Evolutionary conservation across 108 stramenopile species (phyloP), one percentile per base, ranked within the genome.

Genomic region (Craspedostauros australis): DNA sequence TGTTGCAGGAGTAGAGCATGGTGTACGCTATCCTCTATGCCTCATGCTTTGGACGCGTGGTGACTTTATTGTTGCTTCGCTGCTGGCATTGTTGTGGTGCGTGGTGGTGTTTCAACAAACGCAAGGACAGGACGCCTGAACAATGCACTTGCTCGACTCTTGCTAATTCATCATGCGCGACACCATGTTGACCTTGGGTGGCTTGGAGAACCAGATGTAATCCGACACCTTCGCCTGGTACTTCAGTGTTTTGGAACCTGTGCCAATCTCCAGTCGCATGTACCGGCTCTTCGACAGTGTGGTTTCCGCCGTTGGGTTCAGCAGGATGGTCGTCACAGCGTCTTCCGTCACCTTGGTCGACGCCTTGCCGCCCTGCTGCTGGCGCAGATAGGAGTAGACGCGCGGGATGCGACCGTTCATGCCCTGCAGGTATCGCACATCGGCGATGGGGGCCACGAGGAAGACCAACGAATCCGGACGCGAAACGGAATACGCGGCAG

Each of bases 131-230:
- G n/a, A n/a, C n/a, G n/a, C n/a, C n/a, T n/a, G n/a, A n/a, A n/a
- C n/a, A n/a, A n/a, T n/a, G n/a, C n/a, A n/a, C n/a, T n/a, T n/a
- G n/a, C n/a, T n/a, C n/a, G n/a, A n/a, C n/a, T n/a, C n/a, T n/a
- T n/a, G n/a, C n/a, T n/a, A n/a, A 73, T 91, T 84, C 88, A 91
- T 91, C 57, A 91, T 57, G 33, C 88, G 63, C 15, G 84, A 82
- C 25, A 91, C 56, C 69, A 86, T 60, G 40, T 80, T 91, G 22
- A 91, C 88, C 51, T 91, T 91, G n/a, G 88, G 88, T 60, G 79
- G 75, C 26, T 49, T 64, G 21, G 79, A 81, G 42, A 91, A 91
- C 88, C 88, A 91, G 15, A 86, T 32, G 55, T 84, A 88, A 51
- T 91, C 88, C 1, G 88, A 76, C 16, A 91, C 68, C 55, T 91